Conservation (phyloP, 352 stramenopile species). For the Peronospora belbahrii region DNA sequence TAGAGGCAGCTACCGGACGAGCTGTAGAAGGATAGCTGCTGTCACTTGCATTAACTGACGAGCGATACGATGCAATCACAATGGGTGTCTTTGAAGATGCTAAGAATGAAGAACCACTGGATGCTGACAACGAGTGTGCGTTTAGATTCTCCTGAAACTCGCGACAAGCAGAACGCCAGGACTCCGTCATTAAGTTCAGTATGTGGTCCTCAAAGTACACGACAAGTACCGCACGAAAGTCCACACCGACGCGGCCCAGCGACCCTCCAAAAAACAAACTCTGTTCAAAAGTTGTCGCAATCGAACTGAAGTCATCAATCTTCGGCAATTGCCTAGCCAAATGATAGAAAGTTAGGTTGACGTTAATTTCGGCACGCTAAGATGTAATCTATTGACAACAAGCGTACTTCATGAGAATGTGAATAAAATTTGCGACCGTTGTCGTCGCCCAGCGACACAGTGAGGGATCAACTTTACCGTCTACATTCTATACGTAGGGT, state of each 20-base stretch:
- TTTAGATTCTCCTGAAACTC: conserved; percentile 61
- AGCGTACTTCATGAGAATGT: conserved; percentile 69
- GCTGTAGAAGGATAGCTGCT: conserved; percentile 23
- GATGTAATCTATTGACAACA: neutral
- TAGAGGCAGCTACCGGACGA: conserved; percentile 2
- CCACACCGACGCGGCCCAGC: conserved; percentile 67
- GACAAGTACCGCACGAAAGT: conserved; percentile 74
- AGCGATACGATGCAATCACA: conserved; percentile 64
- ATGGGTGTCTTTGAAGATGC: conserved; percentile 48
- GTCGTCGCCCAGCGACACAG: conserved; percentile 75
- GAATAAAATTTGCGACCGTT: conserved; percentile 72
- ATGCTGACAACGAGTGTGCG: conserved; percentile 28
- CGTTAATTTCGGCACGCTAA: neutral
- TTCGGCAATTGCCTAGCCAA: conserved; percentile 67
- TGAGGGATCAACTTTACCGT: conserved; percentile 73
- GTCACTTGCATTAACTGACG: conserved; percentile 12
- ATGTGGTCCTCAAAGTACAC: conserved; percentile 82
- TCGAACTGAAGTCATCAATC: conserved; percentile 75
- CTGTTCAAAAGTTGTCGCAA: conserved; percentile 75
- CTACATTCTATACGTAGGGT: conserved; percentile 38
- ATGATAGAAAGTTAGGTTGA: conserved; percentile 1
- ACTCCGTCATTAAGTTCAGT: conserved; percentile 49
- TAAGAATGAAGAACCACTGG: conserved; percentile 15
- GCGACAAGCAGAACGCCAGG: conserved; percentile 44
- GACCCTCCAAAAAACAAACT: conserved; percentile 82